phyloP scores from a whole-genome alignment of 345 rosid genomes.

The Citrus cavaleriei region DNA sequence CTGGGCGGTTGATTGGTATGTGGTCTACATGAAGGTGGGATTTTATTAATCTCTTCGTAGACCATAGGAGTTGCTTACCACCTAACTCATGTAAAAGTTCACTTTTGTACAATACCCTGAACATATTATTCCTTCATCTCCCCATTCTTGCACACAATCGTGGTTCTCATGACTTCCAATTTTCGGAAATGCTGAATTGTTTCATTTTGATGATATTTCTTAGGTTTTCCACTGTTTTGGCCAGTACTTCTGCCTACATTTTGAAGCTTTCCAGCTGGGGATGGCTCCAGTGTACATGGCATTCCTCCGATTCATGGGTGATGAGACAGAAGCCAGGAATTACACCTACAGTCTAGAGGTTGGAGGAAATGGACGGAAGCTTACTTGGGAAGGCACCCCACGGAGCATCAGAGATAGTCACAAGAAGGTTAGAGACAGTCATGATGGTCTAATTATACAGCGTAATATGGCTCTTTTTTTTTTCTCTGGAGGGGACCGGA shows the following conservation, averaged over 20 bases:
- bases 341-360: conserved; percentile 95
- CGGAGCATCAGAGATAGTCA: conserved; percentile 90
- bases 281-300: conserved; percentile 99
- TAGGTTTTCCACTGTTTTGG: conserved; percentile 94
- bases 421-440: conserved; percentile 90
- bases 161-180: background rate
- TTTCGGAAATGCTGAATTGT: background rate
- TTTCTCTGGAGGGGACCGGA: conserved; percentile 95
- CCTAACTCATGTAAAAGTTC: background rate
- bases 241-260: conserved; percentile 94
- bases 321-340: conserved; percentile 77
- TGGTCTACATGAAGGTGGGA: background rate
- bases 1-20: background rate
- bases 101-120: background rate
- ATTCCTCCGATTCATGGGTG: conserved; percentile 92
- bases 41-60: background rate
- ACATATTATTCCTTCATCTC: background rate
- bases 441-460: conserved; percentile 82
- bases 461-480: conserved; percentile 92
- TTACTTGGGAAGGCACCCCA: conserved; percentile 90
- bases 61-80: background rate
- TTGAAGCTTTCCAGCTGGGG: conserved; percentile 95
- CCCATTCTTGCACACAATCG: background rate
- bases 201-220: conserved; percentile 15
- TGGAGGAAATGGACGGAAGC: conserved; percentile 90